Base-by-base conservation (phyloP, 306 rosid species). In the Lagenaria siceraria region DNA sequence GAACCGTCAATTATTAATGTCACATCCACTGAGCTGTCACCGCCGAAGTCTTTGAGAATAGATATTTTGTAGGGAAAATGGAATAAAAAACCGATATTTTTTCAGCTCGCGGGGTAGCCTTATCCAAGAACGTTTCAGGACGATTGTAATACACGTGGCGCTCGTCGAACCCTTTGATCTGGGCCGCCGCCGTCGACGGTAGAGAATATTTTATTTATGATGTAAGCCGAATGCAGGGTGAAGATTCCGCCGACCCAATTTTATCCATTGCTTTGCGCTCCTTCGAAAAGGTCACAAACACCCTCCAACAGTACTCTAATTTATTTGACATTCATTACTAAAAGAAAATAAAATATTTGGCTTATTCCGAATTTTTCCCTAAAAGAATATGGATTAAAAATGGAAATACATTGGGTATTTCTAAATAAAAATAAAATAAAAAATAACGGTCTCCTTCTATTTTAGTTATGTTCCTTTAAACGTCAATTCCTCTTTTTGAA, bases 71-170 rank as follows among this genome's bases (percentile, higher is more conserved):
- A 18, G 48, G 5, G 48, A 19, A 64, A 33, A 19, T 64, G 71
- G 48, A 64, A 66, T 4, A n/a, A 4, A 38, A 38, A 6, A 68
- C 21, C 12, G 74, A 68, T 68, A 68, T 68, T 33, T 63, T 68
- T 12, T 38, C 10, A 22, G 10, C 1, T 6, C 5, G 21, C 8
- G 8, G 53, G 35, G 35, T 40, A 42, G 54, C 74, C 74, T 68
- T 68, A 68, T 68, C 74, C 74, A 22, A 68, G 53, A 43, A 11
- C 74, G 74, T 68, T 68, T 68, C 74, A 42, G 54, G 54, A 40
- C 74, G 54, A 43, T 13, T 42, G 74, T 42, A 6, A 5, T 43
- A 68, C 74, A 68, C 74, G 74, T 68, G 54, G 53, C 74, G 2
- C 31, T 21, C 53, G 21, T 40, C 52, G 12, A 29, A 10, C 19